These are phyloP conservation scores for Hysterangium stoloniferum DNA, from an alignment of 768 basidiomycete genomes.

Conservation along the genomic window DNA sequence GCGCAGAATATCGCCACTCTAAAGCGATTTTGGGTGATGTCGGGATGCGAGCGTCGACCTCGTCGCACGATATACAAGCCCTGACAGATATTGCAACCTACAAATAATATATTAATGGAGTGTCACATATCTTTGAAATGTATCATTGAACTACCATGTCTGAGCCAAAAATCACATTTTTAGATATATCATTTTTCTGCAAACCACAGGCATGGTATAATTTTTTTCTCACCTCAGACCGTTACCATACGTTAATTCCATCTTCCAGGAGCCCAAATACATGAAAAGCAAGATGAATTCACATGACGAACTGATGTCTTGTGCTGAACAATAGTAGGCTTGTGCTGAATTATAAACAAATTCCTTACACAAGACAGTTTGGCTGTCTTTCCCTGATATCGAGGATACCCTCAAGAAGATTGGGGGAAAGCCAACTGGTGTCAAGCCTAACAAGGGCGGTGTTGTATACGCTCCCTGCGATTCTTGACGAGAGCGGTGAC, in stretches of 20 bases:
- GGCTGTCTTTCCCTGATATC: conserved; percentile 65
- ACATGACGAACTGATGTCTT: neutral
- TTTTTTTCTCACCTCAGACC: neutral
- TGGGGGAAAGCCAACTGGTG: conserved; percentile 29
- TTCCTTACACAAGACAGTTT: conserved; percentile 57
- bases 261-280: conserved; percentile 44
- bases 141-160: conserved; percentile 30
- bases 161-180: conserved; percentile 50
- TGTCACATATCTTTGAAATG: conserved; percentile 25
- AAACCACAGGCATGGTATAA: conserved; percentile 55
- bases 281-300: conserved; percentile 57
- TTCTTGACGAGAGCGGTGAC: conserved; percentile 45
- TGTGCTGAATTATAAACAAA: conserved; percentile 69
- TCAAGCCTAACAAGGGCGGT: conserved; percentile 36
- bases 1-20: conserved; percentile 45
- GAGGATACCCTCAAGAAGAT: conserved; percentile 40
- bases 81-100: conserved; percentile 40
- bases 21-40: conserved; percentile 17
- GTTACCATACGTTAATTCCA: neutral
- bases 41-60: conserved; percentile 18
- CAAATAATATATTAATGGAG: conserved; percentile 39
- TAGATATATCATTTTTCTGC: conserved; percentile 51
- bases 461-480: conserved; percentile 65
- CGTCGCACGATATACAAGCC: conserved; percentile 17
- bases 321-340: conserved; percentile 35